phyloP scores from a whole-genome alignment of 179 eudicot species.

The Dionaea muscipula region DNA sequence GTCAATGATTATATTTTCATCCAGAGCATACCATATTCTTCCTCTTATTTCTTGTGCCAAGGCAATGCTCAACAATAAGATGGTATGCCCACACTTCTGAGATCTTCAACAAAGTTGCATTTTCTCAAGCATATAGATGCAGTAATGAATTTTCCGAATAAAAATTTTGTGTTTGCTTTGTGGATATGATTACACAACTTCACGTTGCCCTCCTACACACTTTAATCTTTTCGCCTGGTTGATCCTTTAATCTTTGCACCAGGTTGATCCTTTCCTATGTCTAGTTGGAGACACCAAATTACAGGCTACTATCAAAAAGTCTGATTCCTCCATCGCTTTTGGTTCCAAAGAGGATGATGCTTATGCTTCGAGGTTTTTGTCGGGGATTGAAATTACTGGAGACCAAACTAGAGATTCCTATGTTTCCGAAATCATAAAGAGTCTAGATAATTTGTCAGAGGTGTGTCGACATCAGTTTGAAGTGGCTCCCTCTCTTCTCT shows the following conservation, averaged over 20 bases:
- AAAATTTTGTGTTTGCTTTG: neutral
- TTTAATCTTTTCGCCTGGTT: neutral
- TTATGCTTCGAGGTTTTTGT: slow-evolving; percentile 40
- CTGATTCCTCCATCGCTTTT: slow-evolving; percentile 22
- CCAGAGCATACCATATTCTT: slow-evolving; percentile 58
- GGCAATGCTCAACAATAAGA: slow-evolving; percentile 39
- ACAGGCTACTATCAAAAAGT: slow-evolving; percentile 32
- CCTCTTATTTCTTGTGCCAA: slow-evolving; percentile 56
- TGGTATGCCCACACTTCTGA: slow-evolving; percentile 27
- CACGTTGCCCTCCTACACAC: neutral
- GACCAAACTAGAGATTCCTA: slow-evolving; percentile 46
- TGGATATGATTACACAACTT: neutral
- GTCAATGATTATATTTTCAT: slow-evolving; percentile 72
- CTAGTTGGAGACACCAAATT: slow-evolving; percentile 64
- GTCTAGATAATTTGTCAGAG: slow-evolving; percentile 32
- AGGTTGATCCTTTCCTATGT: slow-evolving; percentile 62
- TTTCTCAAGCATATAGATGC: neutral
- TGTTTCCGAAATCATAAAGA: slow-evolving; percentile 38
- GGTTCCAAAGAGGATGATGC: slow-evolving; percentile 59
- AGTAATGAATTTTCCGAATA: neutral
- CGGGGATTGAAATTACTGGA: slow-evolving; percentile 31
- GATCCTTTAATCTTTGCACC: slow-evolving; percentile 14
- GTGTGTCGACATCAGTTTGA: slow-evolving; percentile 22
- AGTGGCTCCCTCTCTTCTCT: neutral
- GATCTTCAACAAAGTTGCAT: neutral